Evolutionary conservation across 2,329 filamentous ascomycete species (phyloP).

Genomic region (Penicillium sclerotiorum): DNA sequence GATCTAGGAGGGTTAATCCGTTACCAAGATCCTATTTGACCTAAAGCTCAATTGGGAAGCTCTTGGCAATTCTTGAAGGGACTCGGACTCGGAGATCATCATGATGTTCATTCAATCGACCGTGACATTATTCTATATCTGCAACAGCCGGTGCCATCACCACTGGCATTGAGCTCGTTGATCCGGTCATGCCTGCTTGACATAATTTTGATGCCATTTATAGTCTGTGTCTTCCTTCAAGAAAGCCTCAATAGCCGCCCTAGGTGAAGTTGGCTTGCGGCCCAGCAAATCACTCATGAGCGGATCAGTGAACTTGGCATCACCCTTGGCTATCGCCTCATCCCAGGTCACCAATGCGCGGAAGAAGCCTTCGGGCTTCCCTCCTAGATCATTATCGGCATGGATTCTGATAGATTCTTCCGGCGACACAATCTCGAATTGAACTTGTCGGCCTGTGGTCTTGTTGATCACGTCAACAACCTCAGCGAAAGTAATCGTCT

Average conservation of each 20-base stretch:
- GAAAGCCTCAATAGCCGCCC: slow-evolving; percentile 35
- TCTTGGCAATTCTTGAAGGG: too few relatives aligned
- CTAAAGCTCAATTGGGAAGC: too few relatives aligned
- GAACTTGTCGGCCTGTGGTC: slow-evolving; percentile 35
- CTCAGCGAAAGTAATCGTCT: slow-evolving; percentile 37
- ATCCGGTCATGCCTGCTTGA: neutral
- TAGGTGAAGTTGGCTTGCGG: slow-evolving; percentile 45
- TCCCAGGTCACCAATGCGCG: slow-evolving; percentile 47
- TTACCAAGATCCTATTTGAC: too few relatives aligned
- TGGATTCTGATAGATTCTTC: slow-evolving; percentile 38
- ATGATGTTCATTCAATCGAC: too few relatives aligned
- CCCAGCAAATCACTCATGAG: slow-evolving; percentile 50
- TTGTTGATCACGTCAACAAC: slow-evolving; percentile 44
- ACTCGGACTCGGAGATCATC: too few relatives aligned
- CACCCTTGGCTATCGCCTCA: slow-evolving; percentile 49
- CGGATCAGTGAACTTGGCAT: slow-evolving; percentile 46
- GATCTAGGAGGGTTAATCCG: too few relatives aligned
- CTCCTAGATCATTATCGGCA: slow-evolving; percentile 37
- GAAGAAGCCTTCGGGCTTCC: slow-evolving; percentile 44
- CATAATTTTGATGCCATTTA: slow-evolving; percentile 52
- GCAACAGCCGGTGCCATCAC: too few relatives aligned
- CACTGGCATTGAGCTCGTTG: too few relatives aligned
- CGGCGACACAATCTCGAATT: slow-evolving; percentile 36
- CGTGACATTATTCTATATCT: too few relatives aligned
- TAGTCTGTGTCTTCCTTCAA: slow-evolving; percentile 38